These are phyloP conservation scores for Teunomyces kruisii DNA, from an alignment of 805 yeast species.

Conservation along the genomic window DNA sequence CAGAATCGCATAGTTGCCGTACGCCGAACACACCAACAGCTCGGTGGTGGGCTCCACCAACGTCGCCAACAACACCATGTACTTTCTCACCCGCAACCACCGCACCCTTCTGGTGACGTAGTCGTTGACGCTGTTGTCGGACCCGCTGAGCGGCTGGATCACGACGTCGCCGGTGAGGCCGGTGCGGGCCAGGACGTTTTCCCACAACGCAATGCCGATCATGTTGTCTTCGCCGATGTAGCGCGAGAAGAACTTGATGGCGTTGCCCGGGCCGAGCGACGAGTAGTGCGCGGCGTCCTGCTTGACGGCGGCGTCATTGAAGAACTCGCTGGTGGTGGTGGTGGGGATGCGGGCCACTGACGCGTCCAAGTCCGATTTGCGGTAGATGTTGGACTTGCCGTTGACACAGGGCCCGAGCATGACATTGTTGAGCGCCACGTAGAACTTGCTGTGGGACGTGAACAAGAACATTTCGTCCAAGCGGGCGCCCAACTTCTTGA, in stretches of 20 bases:
- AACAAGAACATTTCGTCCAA: conserved; percentile 83
- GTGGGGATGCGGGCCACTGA: conserved; percentile 48
- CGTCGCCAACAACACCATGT: conserved; percentile 86
- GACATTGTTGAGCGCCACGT: conserved; percentile 70
- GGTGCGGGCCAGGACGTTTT: conserved; percentile 61
- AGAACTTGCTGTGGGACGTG: conserved; percentile 84
- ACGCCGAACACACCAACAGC: conserved; percentile 61
- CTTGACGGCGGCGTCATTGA: conserved; percentile 28
- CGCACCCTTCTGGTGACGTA: conserved; percentile 70
- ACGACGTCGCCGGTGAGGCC: conserved; percentile 79
- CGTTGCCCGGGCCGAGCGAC: conserved; percentile 40
- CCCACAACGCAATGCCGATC: conserved; percentile 88
- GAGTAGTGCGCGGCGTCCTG: conserved; percentile 28
- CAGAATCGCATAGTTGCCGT: conserved; percentile 62
- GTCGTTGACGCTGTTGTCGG: conserved; percentile 46
- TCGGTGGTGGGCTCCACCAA: conserved; percentile 86
- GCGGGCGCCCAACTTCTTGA: conserved; percentile 53
- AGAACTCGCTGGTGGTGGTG: conserved; percentile 20
- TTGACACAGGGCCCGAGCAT: conserved; percentile 86
- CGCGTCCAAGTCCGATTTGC: conserved; percentile 61
- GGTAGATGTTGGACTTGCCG: conserved; percentile 82
- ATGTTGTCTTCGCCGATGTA: conserved; percentile 92
- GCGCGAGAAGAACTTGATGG: conserved; percentile 68
- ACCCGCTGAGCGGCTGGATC: conserved; percentile 61
- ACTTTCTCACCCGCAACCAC: conserved; percentile 84